Conservation (phyloP, 2,329 filamentous ascomycete genomes). For the Beauveria rudraprayagi region DNA sequence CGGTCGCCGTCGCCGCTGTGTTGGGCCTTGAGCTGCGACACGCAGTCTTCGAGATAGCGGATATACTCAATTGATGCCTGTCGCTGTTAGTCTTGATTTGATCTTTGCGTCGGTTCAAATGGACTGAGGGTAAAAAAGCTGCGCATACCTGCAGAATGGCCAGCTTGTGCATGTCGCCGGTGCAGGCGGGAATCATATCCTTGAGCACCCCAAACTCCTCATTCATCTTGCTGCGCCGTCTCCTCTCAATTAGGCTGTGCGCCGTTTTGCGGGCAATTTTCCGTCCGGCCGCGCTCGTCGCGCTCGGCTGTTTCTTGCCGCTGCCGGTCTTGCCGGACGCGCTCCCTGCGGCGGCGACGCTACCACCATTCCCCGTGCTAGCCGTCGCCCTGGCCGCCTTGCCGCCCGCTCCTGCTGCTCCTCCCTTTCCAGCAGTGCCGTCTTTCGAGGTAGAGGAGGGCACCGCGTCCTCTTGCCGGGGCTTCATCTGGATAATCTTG, state of each 20-base stretch:
- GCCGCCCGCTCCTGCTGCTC: not conserved
- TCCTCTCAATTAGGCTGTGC: constrained; percentile 86
- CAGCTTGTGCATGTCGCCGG: constrained; percentile 97
- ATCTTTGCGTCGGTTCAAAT: not conserved
- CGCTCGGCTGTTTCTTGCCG: constrained; percentile 71
- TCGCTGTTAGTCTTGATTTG: not conserved
- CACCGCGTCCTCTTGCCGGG: constrained; percentile 33
- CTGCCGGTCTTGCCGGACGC: constrained; percentile 21
- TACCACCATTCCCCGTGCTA: constrained; percentile 11
- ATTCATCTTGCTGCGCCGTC: constrained; percentile 94
- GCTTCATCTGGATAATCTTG: constrained; percentile 99
- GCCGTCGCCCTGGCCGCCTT: constrained; percentile 17
- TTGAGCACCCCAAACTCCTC: constrained; percentile 93
- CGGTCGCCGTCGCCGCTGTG: constrained; percentile 30
- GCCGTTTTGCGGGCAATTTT: constrained; percentile 96
- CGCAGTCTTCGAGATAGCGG: constrained; percentile 84
- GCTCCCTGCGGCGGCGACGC: constrained; percentile 4
- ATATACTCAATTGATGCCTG: constrained; percentile 96
- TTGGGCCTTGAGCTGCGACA: constrained; percentile 66
- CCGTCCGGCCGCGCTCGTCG: constrained; percentile 75
- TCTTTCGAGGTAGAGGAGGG: constrained; percentile 24
- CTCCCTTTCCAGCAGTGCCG: constrained; percentile 10
- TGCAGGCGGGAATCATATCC: constrained; percentile 89
- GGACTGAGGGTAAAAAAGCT: not conserved
- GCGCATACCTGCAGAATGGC: constrained; percentile 77